These are phyloP conservation scores for Dactylonectria macrodidyma DNA, from an alignment of 2,329 filamentous ascomycete genomes.

Conservation along the genomic window DNA sequence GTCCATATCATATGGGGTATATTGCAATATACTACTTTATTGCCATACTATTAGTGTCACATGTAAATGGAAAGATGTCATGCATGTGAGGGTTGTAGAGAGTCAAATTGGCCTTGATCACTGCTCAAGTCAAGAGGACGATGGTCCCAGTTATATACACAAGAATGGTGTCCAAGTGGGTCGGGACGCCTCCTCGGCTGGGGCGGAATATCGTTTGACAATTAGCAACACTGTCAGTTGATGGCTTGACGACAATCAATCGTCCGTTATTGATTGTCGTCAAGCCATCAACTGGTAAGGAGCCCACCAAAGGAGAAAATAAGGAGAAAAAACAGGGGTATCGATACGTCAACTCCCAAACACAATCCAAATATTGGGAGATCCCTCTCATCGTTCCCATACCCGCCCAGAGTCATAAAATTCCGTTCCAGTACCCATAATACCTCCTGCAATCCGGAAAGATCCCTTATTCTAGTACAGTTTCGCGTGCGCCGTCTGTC, in stretches of 20 bases:
- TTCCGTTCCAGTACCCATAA: slow-evolving; percentile 35
- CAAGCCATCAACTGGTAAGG: slow-evolving; percentile 29
- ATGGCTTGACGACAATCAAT: neutral
- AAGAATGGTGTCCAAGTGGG: too few relatives aligned
- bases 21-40: too few relatives aligned
- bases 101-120: too few relatives aligned
- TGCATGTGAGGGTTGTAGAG: too few relatives aligned
- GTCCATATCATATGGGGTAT: too few relatives aligned
- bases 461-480: slow-evolving; percentile 43
- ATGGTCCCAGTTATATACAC: too few relatives aligned
- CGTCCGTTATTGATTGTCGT: slow-evolving; percentile 35
- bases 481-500: slow-evolving; percentile 47
- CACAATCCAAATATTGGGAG: slow-evolving; percentile 33
- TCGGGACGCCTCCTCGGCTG: too few relatives aligned
- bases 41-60: too few relatives aligned
- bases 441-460: slow-evolving; percentile 27
- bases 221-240: too few relatives aligned
- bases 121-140: too few relatives aligned
- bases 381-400: slow-evolving; percentile 32
- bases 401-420: slow-evolving; percentile 34
- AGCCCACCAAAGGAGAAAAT: slow-evolving; percentile 29
- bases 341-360: slow-evolving; percentile 50
- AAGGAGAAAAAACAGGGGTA: slow-evolving; percentile 47
- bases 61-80: too few relatives aligned
- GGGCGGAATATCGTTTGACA: too few relatives aligned